A percentile compares a stretch with the other conserved stretches of the same genome.
phyloP scores from a whole-genome alignment of 805 yeast genomes.

The Wickerhamomyces queroliae region DNA sequence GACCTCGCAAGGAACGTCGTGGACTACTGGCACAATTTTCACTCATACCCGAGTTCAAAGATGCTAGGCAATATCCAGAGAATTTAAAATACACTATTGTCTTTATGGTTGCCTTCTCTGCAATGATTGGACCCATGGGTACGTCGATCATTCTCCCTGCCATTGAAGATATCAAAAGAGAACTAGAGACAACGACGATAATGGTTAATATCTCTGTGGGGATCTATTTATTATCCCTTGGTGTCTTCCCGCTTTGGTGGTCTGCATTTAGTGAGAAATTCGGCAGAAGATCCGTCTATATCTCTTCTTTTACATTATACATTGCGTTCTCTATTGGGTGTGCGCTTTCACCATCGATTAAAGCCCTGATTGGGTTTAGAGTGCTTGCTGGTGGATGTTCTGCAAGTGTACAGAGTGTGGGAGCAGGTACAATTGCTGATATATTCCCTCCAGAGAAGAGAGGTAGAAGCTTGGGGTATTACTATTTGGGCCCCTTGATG shows the following conservation, averaged over 20 bases:
- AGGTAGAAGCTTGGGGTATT: conserved; percentile 76
- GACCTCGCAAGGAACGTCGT: conserved; percentile 26
- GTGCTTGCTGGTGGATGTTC: conserved; percentile 74
- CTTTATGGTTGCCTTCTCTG: conserved; percentile 63
- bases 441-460: conserved; percentile 60
- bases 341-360: conserved; percentile 56
- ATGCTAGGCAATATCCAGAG: conserved; percentile 59
- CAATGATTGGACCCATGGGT: conserved; percentile 85
- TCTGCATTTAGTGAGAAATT: conserved; percentile 67
- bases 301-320: conserved; percentile 59
- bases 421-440: conserved; percentile 85
- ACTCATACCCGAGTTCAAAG: conserved; percentile 62
- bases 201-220: conserved; percentile 78
- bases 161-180: conserved; percentile 48
- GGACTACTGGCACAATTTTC: conserved; percentile 51
- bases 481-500: conserved; percentile 72
- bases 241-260: conserved; percentile 89
- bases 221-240: conserved; percentile 64
- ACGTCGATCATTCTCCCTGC: conserved; percentile 82
- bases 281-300: conserved; percentile 72
- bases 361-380: conserved; percentile 61
- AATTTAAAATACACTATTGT: conserved; percentile 49
- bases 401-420: conserved; percentile 83
- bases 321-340: conserved; percentile 68
- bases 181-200: conserved; percentile 49